Evolutionary conservation across 2,329 filamentous ascomycete genomes (phyloP).

Genomic region (Talaromyces sp.): DNA sequence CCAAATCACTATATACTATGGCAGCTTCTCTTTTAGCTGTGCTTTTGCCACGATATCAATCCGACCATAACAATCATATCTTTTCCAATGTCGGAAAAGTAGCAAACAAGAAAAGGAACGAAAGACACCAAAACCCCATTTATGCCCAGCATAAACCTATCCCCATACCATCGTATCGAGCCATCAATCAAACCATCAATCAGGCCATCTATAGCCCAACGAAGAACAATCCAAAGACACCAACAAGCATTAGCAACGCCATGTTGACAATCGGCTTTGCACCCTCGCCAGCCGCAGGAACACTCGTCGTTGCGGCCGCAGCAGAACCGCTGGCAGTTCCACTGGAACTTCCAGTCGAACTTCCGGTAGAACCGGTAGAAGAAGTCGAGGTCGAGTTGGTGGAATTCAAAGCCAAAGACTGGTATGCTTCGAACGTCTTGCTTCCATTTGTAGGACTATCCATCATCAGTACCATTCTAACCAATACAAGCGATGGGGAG

Average conservation of each 20-base stretch:
- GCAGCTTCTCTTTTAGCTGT: neutral
- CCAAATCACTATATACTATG: constrained; percentile 3
- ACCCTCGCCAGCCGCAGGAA: constrained; percentile 1
- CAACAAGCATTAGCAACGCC: constrained; percentile 14
- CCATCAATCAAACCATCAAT: neutral
- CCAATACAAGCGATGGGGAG: neutral
- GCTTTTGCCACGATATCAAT: neutral
- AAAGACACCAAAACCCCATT: neutral
- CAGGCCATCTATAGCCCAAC: constrained; percentile 9
- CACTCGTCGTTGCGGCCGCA: neutral
- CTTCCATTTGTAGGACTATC: constrained; percentile 5
- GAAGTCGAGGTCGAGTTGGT: neutral
- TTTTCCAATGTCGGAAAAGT: too few species aligned
- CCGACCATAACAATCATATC: neutral
- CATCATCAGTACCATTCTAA: neutral
- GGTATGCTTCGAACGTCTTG: constrained; percentile 16
- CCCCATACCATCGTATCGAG: neutral
- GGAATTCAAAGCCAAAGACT: constrained; percentile 6
- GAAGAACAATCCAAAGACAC: constrained; percentile 10
- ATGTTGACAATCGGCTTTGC: constrained; percentile 6
- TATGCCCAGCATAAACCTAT: neutral
- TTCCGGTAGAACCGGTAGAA: neutral
- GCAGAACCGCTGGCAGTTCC: neutral
- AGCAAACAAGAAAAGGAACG: neutral
- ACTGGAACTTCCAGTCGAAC: neutral